Percentiles rank a stretch among this genome's conserved stretches.
Conservation (phyloP, 345 rosid genomes). For the Eucalyptus guilfoylei region DNA sequence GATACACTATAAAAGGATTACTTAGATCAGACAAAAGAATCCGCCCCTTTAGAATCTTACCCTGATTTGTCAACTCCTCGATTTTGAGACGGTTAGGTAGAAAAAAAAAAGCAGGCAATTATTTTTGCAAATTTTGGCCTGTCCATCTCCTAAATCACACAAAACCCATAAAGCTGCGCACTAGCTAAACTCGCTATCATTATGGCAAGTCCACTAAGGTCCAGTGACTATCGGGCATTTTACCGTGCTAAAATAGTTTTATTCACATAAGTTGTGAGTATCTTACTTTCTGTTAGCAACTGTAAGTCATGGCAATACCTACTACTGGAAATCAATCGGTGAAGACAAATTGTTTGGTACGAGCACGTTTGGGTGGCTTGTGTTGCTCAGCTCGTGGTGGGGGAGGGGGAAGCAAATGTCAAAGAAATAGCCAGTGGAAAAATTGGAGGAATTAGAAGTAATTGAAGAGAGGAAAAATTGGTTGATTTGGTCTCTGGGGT, state of each 20-base stretch:
- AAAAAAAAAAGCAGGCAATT: neutral
- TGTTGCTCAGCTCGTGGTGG: neutral
- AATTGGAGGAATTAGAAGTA: neutral
- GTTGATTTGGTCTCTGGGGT: neutral
- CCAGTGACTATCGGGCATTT: neutral
- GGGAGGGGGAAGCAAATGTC: neutral
- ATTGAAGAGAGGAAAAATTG: neutral
- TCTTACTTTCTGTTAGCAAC: neutral
- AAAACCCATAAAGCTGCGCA: neutral
- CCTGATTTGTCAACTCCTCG: neutral
- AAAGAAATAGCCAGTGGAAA: neutral
- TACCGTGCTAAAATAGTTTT: neutral
- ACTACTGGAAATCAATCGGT: neutral
- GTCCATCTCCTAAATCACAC: neutral
- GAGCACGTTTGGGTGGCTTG: neutral
- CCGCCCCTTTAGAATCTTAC: neutral
- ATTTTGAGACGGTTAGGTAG: neutral
- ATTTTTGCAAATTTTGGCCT: neutral
- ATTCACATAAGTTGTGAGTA: neutral
- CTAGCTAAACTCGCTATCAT: neutral
- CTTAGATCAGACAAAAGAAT: neutral
- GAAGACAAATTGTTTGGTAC: neutral
- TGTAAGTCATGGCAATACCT: neutral
- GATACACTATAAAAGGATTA: neutral
- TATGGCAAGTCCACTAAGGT: neutral